phyloP scores from a whole-genome alignment of 1,284 basidiomycete genomes.

The Gymnopus androsaceus region DNA sequence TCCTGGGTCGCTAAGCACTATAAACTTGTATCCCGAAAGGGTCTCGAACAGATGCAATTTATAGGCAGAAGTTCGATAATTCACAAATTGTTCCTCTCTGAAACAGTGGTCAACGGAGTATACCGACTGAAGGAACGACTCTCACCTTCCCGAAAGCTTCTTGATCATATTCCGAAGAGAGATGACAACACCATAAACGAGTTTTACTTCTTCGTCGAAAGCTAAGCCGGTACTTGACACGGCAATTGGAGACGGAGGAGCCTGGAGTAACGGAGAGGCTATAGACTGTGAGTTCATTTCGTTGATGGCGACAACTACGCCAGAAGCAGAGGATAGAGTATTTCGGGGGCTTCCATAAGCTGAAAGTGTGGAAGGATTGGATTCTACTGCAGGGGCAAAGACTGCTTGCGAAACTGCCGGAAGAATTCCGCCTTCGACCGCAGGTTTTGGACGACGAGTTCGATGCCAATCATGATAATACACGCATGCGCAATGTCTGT shows the following conservation, averaged over 20 bases:
- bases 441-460: constrained; percentile 69
- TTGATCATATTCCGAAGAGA: constrained; percentile 94
- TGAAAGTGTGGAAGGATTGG: constrained; percentile 34
- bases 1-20: constrained; percentile 88
- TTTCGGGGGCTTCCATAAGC: constrained; percentile 59
- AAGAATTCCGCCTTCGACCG: constrained; percentile 69
- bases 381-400: constrained; percentile 37
- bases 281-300: constrained; percentile 45
- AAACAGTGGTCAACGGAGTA: constrained; percentile 2
- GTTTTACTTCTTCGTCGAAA: constrained; percentile 97
- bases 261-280: constrained; percentile 37
- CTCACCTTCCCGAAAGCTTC: constrained; percentile 84
- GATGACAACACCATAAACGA: constrained; percentile 94
- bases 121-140: constrained; percentile 22
- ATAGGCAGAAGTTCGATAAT: constrained; percentile 91
- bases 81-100: constrained; percentile 89
- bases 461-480: constrained; percentile 96
- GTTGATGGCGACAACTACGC: constrained; percentile 68
- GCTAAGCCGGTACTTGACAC: constrained; percentile 60
- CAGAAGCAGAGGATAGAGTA: constrained; percentile 60
- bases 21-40: constrained; percentile 90
- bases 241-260: constrained; percentile 31
- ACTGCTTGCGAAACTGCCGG: constrained; percentile 74
- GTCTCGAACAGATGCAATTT: constrained; percentile 94
- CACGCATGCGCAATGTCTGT: constrained; percentile 85